Conservation (phyloP, 768 basidiomycete genomes). For the Tulasnella sp. region DNA sequence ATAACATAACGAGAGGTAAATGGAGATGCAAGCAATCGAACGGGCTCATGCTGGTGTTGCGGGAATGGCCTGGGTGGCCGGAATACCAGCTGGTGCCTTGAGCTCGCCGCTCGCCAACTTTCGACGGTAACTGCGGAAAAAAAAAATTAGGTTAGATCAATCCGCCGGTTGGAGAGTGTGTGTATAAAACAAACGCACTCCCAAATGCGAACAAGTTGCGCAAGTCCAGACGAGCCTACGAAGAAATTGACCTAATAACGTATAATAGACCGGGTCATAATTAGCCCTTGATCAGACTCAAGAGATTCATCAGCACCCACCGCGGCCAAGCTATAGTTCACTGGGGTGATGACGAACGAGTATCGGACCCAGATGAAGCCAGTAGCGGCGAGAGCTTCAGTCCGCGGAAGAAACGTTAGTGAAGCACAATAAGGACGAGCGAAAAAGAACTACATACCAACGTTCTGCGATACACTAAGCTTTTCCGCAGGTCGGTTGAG, state of each 20-base stretch:
- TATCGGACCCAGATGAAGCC: constrained; percentile 99
- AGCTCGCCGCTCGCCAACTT: constrained; percentile 20
- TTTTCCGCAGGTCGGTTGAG: constrained; percentile 89
- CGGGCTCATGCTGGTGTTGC: constrained; percentile 61
- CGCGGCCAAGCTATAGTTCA: constrained; percentile 93
- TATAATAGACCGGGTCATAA: background rate
- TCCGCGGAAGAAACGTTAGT: background rate
- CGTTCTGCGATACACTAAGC: constrained; percentile 88
- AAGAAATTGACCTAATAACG: constrained; percentile 67
- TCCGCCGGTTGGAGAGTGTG: background rate
- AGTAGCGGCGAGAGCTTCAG: constrained; percentile 82
- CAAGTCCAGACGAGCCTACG: constrained; percentile 67
- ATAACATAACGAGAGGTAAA: background rate
- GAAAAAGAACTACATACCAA: constrained; percentile 59
- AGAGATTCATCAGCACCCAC: constrained; percentile 53
- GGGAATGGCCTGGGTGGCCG: constrained; percentile 66
- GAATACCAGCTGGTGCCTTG: constrained; percentile 66
- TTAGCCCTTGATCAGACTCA: constrained; percentile 23
- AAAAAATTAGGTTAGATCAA: background rate
- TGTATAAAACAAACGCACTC: constrained; percentile 51
- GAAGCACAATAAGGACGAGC: background rate
- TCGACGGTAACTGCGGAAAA: constrained; percentile 37
- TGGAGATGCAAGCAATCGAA: background rate
- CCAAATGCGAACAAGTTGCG: constrained; percentile 68
- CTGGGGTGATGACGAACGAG: constrained; percentile 89